Conservation (phyloP, 352 stramenopile genomes). For the Poterioochromonas sp. region DNA sequence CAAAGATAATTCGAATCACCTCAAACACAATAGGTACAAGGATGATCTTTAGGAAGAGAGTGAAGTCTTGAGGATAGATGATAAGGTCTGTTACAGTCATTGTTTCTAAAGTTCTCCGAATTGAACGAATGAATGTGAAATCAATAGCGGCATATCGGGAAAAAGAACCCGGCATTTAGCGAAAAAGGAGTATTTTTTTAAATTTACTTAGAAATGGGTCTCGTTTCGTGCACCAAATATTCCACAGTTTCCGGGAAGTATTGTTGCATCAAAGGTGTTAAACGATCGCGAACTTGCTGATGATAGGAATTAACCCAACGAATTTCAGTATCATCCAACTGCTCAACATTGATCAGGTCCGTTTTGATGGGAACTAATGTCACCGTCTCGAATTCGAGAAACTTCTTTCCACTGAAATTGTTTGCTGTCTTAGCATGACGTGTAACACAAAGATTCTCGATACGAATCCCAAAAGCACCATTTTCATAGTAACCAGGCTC, state of each 20-base stretch:
- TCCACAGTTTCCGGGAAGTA: constrained; percentile 13
- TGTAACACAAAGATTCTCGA: constrained; percentile 73
- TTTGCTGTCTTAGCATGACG: constrained; percentile 56
- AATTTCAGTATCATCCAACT: constrained; percentile 80
- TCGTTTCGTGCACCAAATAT: constrained; percentile 3
- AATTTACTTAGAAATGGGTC: neutral
- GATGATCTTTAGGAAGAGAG: neutral
- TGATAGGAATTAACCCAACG: constrained; percentile 87
- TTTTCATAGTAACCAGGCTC: constrained; percentile 96
- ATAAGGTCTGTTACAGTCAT: too few species aligned
- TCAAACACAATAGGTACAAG: neutral
- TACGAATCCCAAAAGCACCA: constrained; percentile 94
- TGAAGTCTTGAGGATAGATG: neutral
- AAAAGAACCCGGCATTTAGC: too few species aligned
- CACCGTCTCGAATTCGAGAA: constrained; percentile 88
- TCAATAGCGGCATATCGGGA: too few species aligned
- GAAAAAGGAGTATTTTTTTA: too few species aligned
- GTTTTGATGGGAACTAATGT: constrained; percentile 96
- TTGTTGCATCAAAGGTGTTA: constrained; percentile 69
- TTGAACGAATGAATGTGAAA: too few species aligned
- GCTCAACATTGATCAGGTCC: constrained; percentile 82
- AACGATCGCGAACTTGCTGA: constrained; percentile 72
- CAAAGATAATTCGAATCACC: neutral
- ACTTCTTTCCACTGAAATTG: constrained; percentile 63
- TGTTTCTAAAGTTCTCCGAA: too few species aligned